Conservation (phyloP, 148 eudicot genomes). For the Euryodendron excelsum region DNA sequence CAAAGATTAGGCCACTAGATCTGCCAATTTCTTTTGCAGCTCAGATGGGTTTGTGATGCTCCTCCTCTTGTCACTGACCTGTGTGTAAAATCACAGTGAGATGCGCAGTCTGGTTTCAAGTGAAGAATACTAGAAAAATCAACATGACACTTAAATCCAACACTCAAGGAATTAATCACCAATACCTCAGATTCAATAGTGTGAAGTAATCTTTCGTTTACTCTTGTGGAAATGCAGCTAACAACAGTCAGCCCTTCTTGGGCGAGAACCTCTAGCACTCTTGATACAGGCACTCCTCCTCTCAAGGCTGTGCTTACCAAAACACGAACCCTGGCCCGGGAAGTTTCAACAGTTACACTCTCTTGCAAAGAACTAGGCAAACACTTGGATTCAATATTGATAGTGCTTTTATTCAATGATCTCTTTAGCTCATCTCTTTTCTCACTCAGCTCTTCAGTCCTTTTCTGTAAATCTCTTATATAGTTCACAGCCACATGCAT, state of each 20-base stretch:
- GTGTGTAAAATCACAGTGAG: neutral
- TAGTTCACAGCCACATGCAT: slow-evolving; percentile 35
- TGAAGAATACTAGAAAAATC: neutral
- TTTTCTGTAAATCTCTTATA: slow-evolving; percentile 32
- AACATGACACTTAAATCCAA: too few relatives aligned
- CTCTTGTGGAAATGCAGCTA: slow-evolving; percentile 26
- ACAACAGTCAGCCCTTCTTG: slow-evolving; percentile 36
- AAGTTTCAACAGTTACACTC: slow-evolving; percentile 17
- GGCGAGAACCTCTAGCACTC: slow-evolving; percentile 24
- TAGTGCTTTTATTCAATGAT: neutral
- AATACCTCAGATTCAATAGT: slow-evolving; percentile 35
- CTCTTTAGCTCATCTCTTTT: slow-evolving; percentile 36
- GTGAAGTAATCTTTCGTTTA: slow-evolving; percentile 19
- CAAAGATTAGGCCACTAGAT: neutral
- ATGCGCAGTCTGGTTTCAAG: neutral
- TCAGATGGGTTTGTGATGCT: slow-evolving; percentile 13
- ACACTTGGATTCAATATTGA: slow-evolving; percentile 4
- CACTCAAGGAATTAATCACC: neutral
- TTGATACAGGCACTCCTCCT: slow-evolving; percentile 20
- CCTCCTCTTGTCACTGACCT: slow-evolving; percentile 23
- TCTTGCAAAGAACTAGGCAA: neutral
- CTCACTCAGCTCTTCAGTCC: slow-evolving; percentile 16
- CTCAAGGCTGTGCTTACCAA: slow-evolving; percentile 14
- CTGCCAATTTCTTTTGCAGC: slow-evolving; percentile 21
- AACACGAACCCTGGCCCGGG: slow-evolving; percentile 26